A percentile compares a stretch with the other conserved stretches of the same genome.
Conservation (phyloP, 2,329 filamentous ascomycete species). For the Berkeleyomyces basicola region DNA sequence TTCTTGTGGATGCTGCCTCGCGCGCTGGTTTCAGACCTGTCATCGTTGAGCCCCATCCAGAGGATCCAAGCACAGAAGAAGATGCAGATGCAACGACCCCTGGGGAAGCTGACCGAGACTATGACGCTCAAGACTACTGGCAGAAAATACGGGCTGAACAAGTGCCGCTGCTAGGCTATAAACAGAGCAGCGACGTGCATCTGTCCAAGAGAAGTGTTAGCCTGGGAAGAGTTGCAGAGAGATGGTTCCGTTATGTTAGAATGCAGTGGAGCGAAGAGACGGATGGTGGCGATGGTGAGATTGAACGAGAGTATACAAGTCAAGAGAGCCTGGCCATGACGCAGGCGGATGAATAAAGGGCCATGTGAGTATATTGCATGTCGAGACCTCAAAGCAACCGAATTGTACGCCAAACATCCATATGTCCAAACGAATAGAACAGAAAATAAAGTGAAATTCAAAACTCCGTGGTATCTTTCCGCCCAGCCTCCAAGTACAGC, state of each 20-base stretch:
- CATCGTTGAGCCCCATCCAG: slow-evolving; percentile 28
- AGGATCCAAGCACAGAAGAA: neutral
- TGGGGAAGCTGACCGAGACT: neutral
- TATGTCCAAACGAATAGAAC: slow-evolving; percentile 2
- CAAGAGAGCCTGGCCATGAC: slow-evolving; percentile 3
- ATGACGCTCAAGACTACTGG: neutral
- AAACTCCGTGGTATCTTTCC: neutral
- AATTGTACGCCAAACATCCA: neutral
- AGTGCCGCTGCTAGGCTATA: slow-evolving; percentile 12
- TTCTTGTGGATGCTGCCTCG: slow-evolving; percentile 43
- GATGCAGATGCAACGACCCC: neutral
- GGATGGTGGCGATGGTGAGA: neutral
- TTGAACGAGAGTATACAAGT: neutral
- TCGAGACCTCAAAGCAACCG: neutral
- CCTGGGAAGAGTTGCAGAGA: neutral
- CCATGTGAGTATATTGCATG: neutral
- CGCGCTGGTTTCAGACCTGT: slow-evolving; percentile 28
- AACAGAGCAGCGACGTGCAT: slow-evolving; percentile 7
- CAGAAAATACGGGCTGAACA: neutral
- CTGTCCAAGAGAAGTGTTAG: slow-evolving; percentile 9
- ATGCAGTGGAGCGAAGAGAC: neutral
- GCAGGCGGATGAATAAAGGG: slow-evolving; percentile 4
- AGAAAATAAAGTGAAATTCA: slow-evolving; percentile 7
- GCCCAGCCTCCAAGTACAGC: neutral
- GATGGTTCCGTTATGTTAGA: slow-evolving; percentile 7